Evolutionary conservation across 2,329 filamentous ascomycete species (phyloP).

Genomic region (Colletotrichum eleusines): DNA sequence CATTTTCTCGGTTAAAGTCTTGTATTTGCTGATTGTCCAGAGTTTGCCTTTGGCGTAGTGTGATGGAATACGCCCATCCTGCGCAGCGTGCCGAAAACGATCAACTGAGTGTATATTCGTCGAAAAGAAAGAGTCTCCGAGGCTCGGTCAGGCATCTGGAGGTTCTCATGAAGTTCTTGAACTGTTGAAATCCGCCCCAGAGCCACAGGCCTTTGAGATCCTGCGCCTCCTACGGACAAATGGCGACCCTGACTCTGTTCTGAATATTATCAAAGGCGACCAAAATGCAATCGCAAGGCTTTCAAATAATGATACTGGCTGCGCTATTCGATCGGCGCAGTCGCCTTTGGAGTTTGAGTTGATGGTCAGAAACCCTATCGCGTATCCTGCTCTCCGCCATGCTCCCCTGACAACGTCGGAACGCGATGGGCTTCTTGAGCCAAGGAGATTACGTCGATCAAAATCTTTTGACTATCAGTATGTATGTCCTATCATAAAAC

Average conservation of each 20-base stretch:
- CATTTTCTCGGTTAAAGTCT: not conserved
- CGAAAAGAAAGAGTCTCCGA: slow-evolving; percentile 33
- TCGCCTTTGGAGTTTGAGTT: slow-evolving; percentile 44
- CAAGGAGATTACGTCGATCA: slow-evolving; percentile 7
- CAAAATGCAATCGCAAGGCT: not conserved
- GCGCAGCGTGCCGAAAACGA: slow-evolving; percentile 42
- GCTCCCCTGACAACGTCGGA: slow-evolving; percentile 10
- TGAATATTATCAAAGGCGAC: slow-evolving; percentile 43
- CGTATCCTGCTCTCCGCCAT: slow-evolving; percentile 42
- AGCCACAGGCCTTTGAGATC: slow-evolving; percentile 41
- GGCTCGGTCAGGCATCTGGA: slow-evolving; percentile 9
- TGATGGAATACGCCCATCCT: slow-evolving; percentile 43
- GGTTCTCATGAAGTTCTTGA: slow-evolving; percentile 44
- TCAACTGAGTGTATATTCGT: slow-evolving; percentile 41
- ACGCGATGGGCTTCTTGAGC: slow-evolving; percentile 1
- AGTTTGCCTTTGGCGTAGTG: slow-evolving; percentile 36
- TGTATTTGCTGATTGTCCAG: not conserved
- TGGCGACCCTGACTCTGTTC: slow-evolving; percentile 42
- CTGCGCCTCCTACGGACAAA: slow-evolving; percentile 44
- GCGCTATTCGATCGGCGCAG: not conserved
- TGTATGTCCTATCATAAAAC: slow-evolving; percentile 7
- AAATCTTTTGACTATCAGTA: slow-evolving; percentile 33
- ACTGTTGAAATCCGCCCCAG: slow-evolving; percentile 44
- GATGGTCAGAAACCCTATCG: slow-evolving; percentile 45
- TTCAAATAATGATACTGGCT: not conserved